Evolutionary conservation across 2,329 filamentous ascomycete genomes (phyloP), one percentile per base, ranked within the genome.

Genomic region (Graphiopsis chlorocephala): DNA sequence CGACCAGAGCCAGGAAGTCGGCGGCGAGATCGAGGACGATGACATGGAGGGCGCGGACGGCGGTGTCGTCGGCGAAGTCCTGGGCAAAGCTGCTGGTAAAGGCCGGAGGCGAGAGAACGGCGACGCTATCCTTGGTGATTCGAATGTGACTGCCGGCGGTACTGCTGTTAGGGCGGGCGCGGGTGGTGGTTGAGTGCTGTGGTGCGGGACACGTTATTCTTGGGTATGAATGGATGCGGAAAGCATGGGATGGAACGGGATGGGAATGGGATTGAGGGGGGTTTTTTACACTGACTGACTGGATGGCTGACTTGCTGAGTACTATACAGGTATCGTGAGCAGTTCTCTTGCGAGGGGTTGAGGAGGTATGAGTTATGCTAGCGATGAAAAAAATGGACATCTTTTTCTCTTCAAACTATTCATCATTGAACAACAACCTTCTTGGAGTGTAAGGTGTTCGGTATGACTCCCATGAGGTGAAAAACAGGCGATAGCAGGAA

Each of bases 11-110:
- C 69, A 67, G 20, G 72, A 73, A 45, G 65, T 66, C 12, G 68
- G 69, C 6, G 72, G 72, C 11, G 72, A 74, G 55, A 56, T 69
- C 26, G 72, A 74, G 61, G 72, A 74, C 33, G 69, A 73, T 26
- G 73, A 75, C 26, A 73, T 74, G 71, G 71, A 72, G 29, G 68
- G 64, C 6, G 65, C 56, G 17, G 63, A 52, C 26, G 63, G 64
- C 20, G 33, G 45, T 14, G 62, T 26, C 7, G 55, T 29, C 23
- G 61, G 28, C 12, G 55, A n/a, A 17, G 42, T 33, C 11, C 14
- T 38, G 29, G 20, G 47, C 15, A 52, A 38, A 42, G 15, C 25
- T 10, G 50, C 59, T 4, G 60, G 26, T 8, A 58, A 66, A 42
- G 33, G 56, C 31, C 59, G 60, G 25, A 66, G 52, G 57, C 64